Conservation (phyloP, 2,329 filamentous ascomycete species). For the Alternaria sp. region DNA sequence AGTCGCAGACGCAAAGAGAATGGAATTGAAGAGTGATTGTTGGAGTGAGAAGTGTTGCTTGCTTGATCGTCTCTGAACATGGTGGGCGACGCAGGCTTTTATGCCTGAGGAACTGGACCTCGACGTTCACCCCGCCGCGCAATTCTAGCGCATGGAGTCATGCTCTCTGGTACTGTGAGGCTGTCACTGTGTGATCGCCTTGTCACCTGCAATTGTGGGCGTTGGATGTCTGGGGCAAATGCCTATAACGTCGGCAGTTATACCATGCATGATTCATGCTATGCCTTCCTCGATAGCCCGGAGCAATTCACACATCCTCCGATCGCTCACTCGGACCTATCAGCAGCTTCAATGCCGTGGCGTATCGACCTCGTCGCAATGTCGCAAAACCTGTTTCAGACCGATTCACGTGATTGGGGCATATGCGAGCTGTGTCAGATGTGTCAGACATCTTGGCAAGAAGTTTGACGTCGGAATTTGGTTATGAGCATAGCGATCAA, state of each 20-base stretch:
- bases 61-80: background rate
- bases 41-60: conserved; percentile 5
- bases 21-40: conserved; percentile 12
- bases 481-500: background rate
- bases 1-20: conserved; percentile 41
- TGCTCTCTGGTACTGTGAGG: conserved; percentile 4
- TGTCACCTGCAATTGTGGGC: background rate
- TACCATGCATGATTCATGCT: conserved; percentile 7
- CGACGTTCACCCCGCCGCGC: background rate
- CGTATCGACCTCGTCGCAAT: background rate
- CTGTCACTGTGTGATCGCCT: conserved; percentile 26
- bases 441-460: conserved; percentile 7
- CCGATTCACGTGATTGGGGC: conserved; percentile 1
- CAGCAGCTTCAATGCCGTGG: background rate
- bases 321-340: background rate
- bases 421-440: conserved; percentile 10
- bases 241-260: background rate
- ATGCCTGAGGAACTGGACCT: background rate
- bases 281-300: background rate
- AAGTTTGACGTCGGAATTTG: background rate
- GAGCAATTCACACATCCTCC: background rate
- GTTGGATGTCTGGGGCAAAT: background rate
- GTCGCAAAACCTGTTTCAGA: conserved; percentile 15
- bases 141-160: background rate
- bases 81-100: background rate